phyloP scores from a whole-genome alignment of 2,329 filamentous ascomycete species.

The Cytospora schulzeri region DNA sequence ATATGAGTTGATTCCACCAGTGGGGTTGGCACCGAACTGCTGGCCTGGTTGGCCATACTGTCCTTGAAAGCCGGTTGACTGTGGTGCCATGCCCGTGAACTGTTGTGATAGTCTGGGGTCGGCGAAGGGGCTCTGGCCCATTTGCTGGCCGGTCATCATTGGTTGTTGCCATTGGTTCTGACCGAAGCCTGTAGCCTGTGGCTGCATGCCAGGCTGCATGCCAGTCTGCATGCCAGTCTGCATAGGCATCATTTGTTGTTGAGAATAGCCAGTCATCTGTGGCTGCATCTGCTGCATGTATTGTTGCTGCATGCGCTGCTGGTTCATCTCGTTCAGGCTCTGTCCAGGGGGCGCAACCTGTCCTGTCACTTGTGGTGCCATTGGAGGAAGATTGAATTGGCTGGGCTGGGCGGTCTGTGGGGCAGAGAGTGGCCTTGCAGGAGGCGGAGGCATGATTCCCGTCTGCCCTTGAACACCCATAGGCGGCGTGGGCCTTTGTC shows the following conservation, averaged over 20 bases:
- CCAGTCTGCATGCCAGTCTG: slow-evolving; percentile 46
- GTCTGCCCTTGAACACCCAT: slow-evolving; percentile 60
- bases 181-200: slow-evolving; percentile 42
- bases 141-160: slow-evolving; percentile 44
- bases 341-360: slow-evolving; percentile 74
- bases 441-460: slow-evolving; percentile 74
- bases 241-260: slow-evolving; percentile 53
- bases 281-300: slow-evolving; percentile 52
- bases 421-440: slow-evolving; percentile 80
- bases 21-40: slow-evolving; percentile 46
- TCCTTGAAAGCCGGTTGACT: slow-evolving; percentile 63
- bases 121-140: slow-evolving; percentile 44
- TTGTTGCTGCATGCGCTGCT: slow-evolving; percentile 63
- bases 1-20: slow-evolving; percentile 56
- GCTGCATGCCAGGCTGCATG: slow-evolving; percentile 37
- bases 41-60: slow-evolving; percentile 41
- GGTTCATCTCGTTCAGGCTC: slow-evolving; percentile 72
- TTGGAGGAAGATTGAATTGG: slow-evolving; percentile 70
- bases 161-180: slow-evolving; percentile 45
- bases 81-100: slow-evolving; percentile 56
- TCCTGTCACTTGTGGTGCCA: slow-evolving; percentile 86
- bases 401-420: slow-evolving; percentile 79
- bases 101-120: slow-evolving; percentile 44
- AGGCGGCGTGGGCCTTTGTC: slow-evolving; percentile 73
- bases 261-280: slow-evolving; percentile 40